Conservation (phyloP, 352 stramenopile species). For the Phytophthora nicotianae region DNA sequence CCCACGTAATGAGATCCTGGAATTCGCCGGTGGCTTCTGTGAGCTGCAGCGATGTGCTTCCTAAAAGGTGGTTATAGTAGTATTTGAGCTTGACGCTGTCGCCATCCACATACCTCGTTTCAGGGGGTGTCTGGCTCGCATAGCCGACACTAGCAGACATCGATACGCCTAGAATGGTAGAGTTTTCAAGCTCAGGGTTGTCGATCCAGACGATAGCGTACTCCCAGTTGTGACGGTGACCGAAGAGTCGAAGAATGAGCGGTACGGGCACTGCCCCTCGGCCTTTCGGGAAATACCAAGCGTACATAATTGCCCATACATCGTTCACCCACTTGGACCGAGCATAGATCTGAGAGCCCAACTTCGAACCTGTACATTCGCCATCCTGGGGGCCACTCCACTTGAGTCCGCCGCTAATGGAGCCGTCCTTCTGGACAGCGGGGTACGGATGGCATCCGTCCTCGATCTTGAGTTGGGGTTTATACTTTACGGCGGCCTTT, state of each 20-base stretch:
- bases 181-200: conserved; percentile 20
- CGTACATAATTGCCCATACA: conserved; percentile 34
- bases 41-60: conserved; percentile 26
- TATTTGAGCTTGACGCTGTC: conserved; percentile 32
- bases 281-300: conserved; percentile 38
- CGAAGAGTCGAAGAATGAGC: conserved; percentile 24
- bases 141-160: conserved; percentile 30
- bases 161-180: conserved; percentile 25
- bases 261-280: conserved; percentile 6
- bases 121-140: conserved; percentile 8
- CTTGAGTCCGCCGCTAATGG: conserved; percentile 30
- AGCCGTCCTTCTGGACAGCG: conserved; percentile 29
- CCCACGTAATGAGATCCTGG: conserved; percentile 35
- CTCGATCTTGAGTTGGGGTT: conserved; percentile 31
- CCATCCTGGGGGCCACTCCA: conserved; percentile 30
- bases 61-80: conserved; percentile 30
- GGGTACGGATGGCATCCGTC: conserved; percentile 34
- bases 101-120: conserved; percentile 16
- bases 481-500: conserved; percentile 27
- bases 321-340: conserved; percentile 30
- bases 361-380: conserved; percentile 29
- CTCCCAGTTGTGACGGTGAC: conserved; percentile 54
- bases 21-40: conserved; percentile 28
- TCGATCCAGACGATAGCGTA: conserved; percentile 42
- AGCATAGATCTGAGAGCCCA: conserved; percentile 36